Base-by-base conservation (phyloP, 1,284 basidiomycete genomes). In the Pseudozyma tsukubaensis region DNA sequence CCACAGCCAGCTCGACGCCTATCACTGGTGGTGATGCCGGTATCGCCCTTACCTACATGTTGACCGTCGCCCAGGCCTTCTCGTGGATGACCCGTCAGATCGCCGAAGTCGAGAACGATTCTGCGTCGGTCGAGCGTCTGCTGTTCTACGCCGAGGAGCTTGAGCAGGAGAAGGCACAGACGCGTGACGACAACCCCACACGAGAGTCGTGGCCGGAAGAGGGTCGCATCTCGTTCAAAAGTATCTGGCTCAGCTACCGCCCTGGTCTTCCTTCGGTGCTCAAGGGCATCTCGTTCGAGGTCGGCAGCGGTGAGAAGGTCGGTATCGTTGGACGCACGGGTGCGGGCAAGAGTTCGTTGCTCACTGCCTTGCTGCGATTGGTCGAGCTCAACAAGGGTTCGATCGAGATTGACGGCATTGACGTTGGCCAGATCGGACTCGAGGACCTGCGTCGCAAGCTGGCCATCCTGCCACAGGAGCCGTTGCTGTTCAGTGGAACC, bases 281-380 rank as follows among this genome's bases (percentile, higher is more conserved):
- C 34, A 86, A 86, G 67, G 86, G 86, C 18, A 82, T 88, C 48
- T 82, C 79, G 5, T 71, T 87, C 44, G 50, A 81, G 18, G 80
- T 89, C 19, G 79, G 81, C 0, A 85, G 83, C 0, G 85, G 86
- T 12, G 87, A 89, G 78, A 88, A 88, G 84, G 86, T 89, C 21
- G 88, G 87, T 43, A 86, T 89, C 37, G 87, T 88, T 14, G 87
- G 88, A 13, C 76, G 79, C 19, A 85, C 86, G 1, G 87, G 87
- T 16, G 80, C 85, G 75, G 91, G 91, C 45, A 92, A 92, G 85
- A 90, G 89, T 55, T 92, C 92, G 1, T 85, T 94, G 12, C 86
- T 94, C 36, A 89, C 89, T 51, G 85, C 87, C 1, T 86, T 94
- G 18, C 90, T 94, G 85, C 89, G 92, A 29, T 89, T 90, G 47